A percentile compares a stretch with the other conserved stretches of the same genome.
These are phyloP conservation scores for Ananas comosus DNA, from an alignment of 176 grass and related monocot genomes.

Conservation along the genomic window DNA sequence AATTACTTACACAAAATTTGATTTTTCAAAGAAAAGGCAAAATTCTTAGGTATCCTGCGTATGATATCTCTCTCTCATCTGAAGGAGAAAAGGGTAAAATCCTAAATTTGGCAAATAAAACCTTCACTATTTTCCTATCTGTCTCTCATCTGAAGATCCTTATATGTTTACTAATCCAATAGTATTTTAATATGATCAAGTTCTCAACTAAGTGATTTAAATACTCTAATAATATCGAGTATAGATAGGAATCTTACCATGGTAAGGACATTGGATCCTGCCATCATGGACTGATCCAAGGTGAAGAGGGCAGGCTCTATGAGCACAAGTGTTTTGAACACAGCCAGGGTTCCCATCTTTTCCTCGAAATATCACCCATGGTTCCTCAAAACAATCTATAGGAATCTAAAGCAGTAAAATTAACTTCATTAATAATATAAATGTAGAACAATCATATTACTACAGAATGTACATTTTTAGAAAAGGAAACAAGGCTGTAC, in stretches of 20 bases:
- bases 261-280: conserved; percentile 93
- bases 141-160: too few species aligned
- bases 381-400: conserved; percentile 91
- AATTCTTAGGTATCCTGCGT: too few species aligned
- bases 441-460: not conserved
- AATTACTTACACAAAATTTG: conserved; percentile 12
- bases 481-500: conserved; percentile 23
- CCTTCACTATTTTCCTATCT: too few species aligned
- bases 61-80: too few species aligned
- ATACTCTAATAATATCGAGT: not conserved
- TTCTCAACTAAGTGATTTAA: too few species aligned
- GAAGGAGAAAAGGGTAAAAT: too few species aligned
- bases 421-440: not conserved
- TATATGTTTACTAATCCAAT: too few species aligned
- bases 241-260: conserved; percentile 43
- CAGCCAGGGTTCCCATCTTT: conserved; percentile 84
- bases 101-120: too few species aligned
- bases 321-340: conserved; percentile 91
- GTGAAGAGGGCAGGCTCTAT: conserved; percentile 94
- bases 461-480: not conserved
- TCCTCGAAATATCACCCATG: conserved; percentile 93
- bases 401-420: conserved; percentile 47
- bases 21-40: not conserved
- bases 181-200: too few species aligned
- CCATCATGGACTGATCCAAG: conserved; percentile 92